Base-by-base conservation (phyloP, 2,329 filamentous ascomycete genomes). In the Arthrobotrys megalospora region DNA sequence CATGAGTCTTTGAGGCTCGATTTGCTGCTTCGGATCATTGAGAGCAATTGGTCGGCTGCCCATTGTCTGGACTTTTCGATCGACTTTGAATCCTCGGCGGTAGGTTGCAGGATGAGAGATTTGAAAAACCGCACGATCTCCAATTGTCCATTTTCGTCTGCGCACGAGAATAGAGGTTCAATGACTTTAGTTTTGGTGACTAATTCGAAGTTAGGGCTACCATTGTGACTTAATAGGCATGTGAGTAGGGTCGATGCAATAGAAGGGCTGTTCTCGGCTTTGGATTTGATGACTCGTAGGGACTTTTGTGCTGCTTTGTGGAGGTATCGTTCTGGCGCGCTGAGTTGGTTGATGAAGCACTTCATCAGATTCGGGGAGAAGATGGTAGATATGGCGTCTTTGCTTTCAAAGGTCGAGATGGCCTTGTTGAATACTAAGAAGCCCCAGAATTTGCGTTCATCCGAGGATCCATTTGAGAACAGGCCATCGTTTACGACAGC, bases 381-480 rank as follows among this genome's bases (percentile, higher is more conserved):
- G 0, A 97, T 86, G 80, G 84, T 87, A 65, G 86, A 88, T 81
- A 87, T 88, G 71, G 83, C 86, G 80, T 79, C 84, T 80, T 84
- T 89, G 83, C 82, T 86, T 36, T 86, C 85, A 14, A 81, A 64
- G 38, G 48, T 60, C n/a, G 80, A 65, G 3, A 97, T 85, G 81
- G 94, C 89, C 82, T 91, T 93, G 81, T 91, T 90, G 82, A 97
- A 93, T 1, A 98, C 88, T 82, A 94, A 90, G 85, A 98, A 95
- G 0, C 96, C 96, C 84, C 93, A 94, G 82, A 93, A 93, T 84
- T 97, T 98, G 70, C 96, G 92, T 81, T 94, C 93, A 50, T 94
- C 90, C 0, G 94, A 96, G 6, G 94, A 91, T 10, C 89, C 90
- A 71, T 91, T 89, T 5, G 93, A 91, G 83, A 98, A 97, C 2